A percentile compares a stretch with the other conserved stretches of the same genome.
These are phyloP conservation scores for Phaeodactylum tricornutum DNA, from an alignment of 108 stramenopile species.

Conservation along the genomic window DNA sequence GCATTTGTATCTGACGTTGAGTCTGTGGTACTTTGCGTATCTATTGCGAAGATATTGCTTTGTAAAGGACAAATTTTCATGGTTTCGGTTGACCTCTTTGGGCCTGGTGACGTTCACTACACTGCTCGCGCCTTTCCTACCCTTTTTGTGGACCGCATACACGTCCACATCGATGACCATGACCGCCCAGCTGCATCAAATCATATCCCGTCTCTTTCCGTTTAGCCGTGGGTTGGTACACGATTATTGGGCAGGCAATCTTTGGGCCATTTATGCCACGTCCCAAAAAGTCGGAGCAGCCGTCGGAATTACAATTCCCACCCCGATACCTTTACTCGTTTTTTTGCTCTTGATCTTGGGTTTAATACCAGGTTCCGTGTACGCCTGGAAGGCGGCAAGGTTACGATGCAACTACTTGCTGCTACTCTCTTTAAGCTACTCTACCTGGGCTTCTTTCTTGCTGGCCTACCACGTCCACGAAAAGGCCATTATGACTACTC, in stretches of 20 bases:
- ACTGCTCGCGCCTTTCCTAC: conserved; percentile 57
- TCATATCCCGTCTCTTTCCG: conserved; percentile 85
- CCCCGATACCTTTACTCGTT: conserved; percentile 9
- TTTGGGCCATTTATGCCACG: conserved; percentile 87
- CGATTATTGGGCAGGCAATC: conserved; percentile 97
- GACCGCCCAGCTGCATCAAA: conserved; percentile 52
- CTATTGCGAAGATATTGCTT: conserved; percentile 68
- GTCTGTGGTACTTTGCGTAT: conserved; percentile 80
- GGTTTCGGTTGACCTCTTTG: conserved; percentile 39
- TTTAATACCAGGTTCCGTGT: conserved; percentile 33
- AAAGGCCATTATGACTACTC: conserved; percentile 87
- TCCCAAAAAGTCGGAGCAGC: conserved; percentile 29
- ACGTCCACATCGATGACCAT: conserved; percentile 11
- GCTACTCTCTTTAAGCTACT: conserved; percentile 42
- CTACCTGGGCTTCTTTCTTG: conserved; percentile 60
- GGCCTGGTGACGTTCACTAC: conserved; percentile 38
- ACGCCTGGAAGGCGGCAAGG: conserved; percentile 21
- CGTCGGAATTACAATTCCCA: not conserved
- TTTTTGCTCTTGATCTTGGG: conserved; percentile 38
- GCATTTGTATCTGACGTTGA: conserved; percentile 87
- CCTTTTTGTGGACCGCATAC: conserved; percentile 34
- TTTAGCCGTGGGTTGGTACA: conserved; percentile 92
- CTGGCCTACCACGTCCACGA: conserved; percentile 93
- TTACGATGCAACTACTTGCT: conserved; percentile 12
- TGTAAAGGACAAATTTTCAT: conserved; percentile 16